Evolutionary conservation across 2,329 filamentous ascomycete species (phyloP).

Genomic region (Colletotrichum incanum): DNA sequence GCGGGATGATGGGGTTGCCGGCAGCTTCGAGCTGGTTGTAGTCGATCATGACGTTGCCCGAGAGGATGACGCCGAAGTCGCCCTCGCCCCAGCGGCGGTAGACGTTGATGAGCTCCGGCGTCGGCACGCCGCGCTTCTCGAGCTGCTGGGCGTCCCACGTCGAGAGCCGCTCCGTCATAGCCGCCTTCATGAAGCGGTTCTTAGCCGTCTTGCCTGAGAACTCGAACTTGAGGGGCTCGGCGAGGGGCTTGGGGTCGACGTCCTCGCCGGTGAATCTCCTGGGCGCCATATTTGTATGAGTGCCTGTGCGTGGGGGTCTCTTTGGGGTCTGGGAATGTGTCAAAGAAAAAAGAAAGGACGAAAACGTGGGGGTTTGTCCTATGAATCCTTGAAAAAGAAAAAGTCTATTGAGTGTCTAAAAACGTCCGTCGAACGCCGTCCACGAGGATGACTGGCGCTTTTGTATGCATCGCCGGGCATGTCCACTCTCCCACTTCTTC

Average conservation of each 20-base stretch:
- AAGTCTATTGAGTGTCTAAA: no score
- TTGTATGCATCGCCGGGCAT: background rate
- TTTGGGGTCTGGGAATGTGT: no score
- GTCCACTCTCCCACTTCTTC: background rate
- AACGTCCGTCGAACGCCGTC: no score
- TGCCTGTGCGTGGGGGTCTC: background rate
- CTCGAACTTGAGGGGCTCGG: conserved; percentile 62
- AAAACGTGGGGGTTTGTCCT: no score
- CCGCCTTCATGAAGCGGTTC: conserved; percentile 77
- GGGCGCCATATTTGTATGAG: conserved; percentile 21
- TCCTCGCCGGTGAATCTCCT: conserved; percentile 25
- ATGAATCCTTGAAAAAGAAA: no score
- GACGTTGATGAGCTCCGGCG: conserved; percentile 62
- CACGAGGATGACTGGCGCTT: background rate
- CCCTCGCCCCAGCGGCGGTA: conserved; percentile 73
- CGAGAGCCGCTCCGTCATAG: conserved; percentile 77
- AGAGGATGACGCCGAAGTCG: conserved; percentile 67
- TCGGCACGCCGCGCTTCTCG: conserved; percentile 63
- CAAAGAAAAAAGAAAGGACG: background rate
- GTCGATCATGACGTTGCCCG: conserved; percentile 74
- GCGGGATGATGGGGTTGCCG: conserved; percentile 71
- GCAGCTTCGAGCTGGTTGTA: conserved; percentile 69
- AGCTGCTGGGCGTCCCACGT: conserved; percentile 71
- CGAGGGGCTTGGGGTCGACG: conserved; percentile 51
- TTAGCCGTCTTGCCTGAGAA: conserved; percentile 70